Evolutionary conservation across 2,329 filamentous ascomycete genomes (phyloP), one percentile per base, ranked within the genome.

Genomic region (Raffaelea albimanens): DNA sequence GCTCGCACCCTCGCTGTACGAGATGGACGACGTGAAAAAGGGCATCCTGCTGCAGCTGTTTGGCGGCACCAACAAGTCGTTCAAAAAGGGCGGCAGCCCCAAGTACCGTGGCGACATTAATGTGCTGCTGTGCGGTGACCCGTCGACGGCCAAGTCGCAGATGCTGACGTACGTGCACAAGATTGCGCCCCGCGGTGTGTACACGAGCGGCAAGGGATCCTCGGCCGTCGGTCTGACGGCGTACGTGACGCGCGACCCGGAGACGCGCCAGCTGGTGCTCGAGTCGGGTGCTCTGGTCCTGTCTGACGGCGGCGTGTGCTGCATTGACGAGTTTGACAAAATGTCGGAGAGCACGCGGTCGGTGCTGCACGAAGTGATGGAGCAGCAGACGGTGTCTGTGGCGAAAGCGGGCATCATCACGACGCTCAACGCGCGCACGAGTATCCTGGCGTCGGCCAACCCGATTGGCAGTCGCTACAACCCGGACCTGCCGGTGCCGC

Each of bases 11-110:
- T 96, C 90, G 50, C 85, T 98, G 59, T 96, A 94, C 68, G 93
- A 98, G 66, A 86, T 95, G 82, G 93, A 98, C 56, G 93, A 98
- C 59, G 89, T 97, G 43, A 98, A 98, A 74, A 98, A 98, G 68
- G 93, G 93, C 11, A 96, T 98, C 52, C 73, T 98, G 11, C 80
- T 98, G 4, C 93, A 98, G 61, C 79, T 98, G 38, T 98, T 98
- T 62, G 91, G 93, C 34, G 93, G 93, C 48, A 95, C 93, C 31
- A 98, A 98, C 72, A 98, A 98, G 69, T 87, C 87, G 1, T 98
- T 98, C 64, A 80, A 95, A 50, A 97, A 96, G 66, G 93, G 93
- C 48, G 93, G 90, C 49, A 95, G 87, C 60, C 93, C 93, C 7
- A 90, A 85, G 58, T 98, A 98, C 64, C 81, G 93, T 70, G 93